Base-by-base conservation (phyloP, 148 eudicot species). In the Limonium bicolor region DNA sequence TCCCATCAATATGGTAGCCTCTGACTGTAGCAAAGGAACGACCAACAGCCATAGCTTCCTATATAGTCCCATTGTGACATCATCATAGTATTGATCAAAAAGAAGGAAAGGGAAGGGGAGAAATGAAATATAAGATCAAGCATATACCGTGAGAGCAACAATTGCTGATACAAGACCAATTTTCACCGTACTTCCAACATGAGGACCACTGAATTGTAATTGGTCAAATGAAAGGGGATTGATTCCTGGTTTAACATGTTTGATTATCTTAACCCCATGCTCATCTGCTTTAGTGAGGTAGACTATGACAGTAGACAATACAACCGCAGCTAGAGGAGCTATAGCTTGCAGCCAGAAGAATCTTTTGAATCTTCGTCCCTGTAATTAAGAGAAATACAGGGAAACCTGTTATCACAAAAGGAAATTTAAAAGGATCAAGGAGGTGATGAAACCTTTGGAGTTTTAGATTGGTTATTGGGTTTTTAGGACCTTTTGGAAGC, bases 11-110 rank as follows among this genome's bases (percentile, higher is more conserved):
- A 34, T 64, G 80, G 55, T 77, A 77, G 41, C 69, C 85, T 43
- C 73, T 77, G 70, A 69, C 55, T 9, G 77, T 53, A 23, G 85
- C 80, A 64, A 73, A 77, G 19, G 85, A 68, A 61, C 80, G 63
- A 40, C 80, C 85, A 44, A 77, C 69, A 20, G 85, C 80, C 8
- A 66, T 60, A 1, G 85, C 88, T 80, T 80, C 88, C 88, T 80
- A 11, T 4, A 3, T 7, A 2, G 36, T 32, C 13, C 36, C 13
- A 33, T 19, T 9, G 43, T 29, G n/a, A n/a, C n/a, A n/a, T n/a
- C n/a, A n/a, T n/a, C n/a, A n/a, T n/a, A n/a, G n/a, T n/a, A n/a
- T n/a, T n/a, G n/a, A n/a, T n/a, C n/a, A n/a, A n/a, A n/a, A n/a
- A n/a, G n/a, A n/a, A n/a, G n/a, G n/a, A n/a, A n/a, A n/a, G n/a